Evolutionary conservation across 2,329 filamentous ascomycete species (phyloP).

Genomic region (Blastomyces parvus): DNA sequence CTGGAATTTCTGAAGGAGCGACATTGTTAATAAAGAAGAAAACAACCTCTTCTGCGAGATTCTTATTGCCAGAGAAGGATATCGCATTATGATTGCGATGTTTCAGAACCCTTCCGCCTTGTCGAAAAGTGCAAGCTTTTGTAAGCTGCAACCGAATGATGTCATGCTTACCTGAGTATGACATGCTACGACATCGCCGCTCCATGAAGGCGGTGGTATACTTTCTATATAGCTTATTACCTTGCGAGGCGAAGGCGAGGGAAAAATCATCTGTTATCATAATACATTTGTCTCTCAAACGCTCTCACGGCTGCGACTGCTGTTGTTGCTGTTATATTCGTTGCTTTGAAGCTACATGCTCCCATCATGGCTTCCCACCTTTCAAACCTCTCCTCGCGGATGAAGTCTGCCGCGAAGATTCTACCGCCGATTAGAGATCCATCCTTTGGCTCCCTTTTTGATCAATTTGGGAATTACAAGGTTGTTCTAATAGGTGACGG

Average conservation of each 20-base stretch:
- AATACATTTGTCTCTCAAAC: not conserved
- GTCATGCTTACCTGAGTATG: not conserved
- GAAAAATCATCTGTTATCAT: not conserved
- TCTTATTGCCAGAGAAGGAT: not conserved
- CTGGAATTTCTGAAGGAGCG: conserved; percentile 12
- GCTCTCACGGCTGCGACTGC: not conserved
- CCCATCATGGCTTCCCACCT: conserved; percentile 21
- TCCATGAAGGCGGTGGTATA: no score
- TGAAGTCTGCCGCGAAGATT: conserved; percentile 29
- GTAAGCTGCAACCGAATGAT: not conserved
- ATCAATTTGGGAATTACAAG: conserved; percentile 31
- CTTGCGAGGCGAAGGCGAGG: not conserved
- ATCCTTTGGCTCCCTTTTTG: conserved; percentile 35
- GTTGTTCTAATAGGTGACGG: conserved; percentile 40
- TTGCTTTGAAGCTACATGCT: not conserved
- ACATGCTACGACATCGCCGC: not conserved
- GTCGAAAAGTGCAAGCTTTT: not conserved
- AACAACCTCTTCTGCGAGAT: not conserved
- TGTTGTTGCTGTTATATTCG: not conserved
- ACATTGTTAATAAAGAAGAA: conserved; percentile 6
- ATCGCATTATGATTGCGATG: not conserved
- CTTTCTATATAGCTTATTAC: no score
- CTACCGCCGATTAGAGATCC: conserved; percentile 29
- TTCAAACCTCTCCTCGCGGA: conserved; percentile 27
- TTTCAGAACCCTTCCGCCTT: not conserved